phyloP scores from a whole-genome alignment of 2,329 filamentous ascomycete species.

The Paracorniculantispora psalliotae region DNA sequence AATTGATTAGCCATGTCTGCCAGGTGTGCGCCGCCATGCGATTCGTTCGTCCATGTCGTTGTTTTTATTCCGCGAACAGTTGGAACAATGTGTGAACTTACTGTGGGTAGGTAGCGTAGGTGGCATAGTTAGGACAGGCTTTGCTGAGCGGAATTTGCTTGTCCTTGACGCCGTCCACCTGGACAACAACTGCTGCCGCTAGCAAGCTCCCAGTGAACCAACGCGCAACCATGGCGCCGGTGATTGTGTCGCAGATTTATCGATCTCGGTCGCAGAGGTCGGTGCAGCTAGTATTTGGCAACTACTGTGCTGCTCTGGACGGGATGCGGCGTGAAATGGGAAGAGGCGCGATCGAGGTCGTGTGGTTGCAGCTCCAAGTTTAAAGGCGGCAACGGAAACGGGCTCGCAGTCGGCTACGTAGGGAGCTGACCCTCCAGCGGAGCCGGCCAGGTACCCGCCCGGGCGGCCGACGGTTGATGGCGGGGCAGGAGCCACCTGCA shows the following conservation, averaged over 20 bases:
- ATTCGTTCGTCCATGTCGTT: neutral
- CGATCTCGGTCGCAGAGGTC: neutral
- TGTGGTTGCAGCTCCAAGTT: neutral
- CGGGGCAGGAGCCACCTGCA: too few relatives aligned
- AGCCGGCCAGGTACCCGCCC: neutral
- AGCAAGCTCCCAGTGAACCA: slow-evolving; percentile 25
- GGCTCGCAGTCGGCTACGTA: too few relatives aligned
- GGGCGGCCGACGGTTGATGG: too few relatives aligned
- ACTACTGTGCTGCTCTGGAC: neutral
- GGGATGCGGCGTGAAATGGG: neutral
- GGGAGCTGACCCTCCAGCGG: neutral
- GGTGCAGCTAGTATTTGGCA: neutral
- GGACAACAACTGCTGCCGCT: slow-evolving; percentile 19
- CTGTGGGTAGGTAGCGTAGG: slow-evolving; percentile 36
- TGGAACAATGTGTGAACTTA: slow-evolving; percentile 22
- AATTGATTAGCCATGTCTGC: neutral
- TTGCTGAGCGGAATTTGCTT: slow-evolving; percentile 24
- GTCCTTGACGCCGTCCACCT: slow-evolving; percentile 17
- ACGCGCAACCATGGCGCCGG: slow-evolving; percentile 22
- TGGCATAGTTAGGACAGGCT: slow-evolving; percentile 38
- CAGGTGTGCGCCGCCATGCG: neutral
- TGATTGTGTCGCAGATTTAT: neutral
- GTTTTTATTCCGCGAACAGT: neutral
- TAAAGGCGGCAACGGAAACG: neutral
- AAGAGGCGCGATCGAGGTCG: neutral